These are phyloP conservation scores for Chytriomyces sp. DNA, from an alignment of 192 early-diverging fungal genomes.

Conservation along the genomic window DNA sequence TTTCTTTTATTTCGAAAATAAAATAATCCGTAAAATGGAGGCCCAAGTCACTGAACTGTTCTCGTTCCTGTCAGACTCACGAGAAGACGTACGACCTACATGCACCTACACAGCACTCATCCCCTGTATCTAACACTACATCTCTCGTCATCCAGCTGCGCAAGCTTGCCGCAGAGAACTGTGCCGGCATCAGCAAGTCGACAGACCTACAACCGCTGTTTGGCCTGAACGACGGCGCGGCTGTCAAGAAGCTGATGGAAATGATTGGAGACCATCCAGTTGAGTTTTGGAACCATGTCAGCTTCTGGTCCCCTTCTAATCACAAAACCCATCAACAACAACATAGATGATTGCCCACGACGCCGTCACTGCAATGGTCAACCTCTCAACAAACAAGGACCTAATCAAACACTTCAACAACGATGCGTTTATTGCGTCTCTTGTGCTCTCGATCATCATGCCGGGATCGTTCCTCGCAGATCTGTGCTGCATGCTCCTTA, in stretches of 20 bases:
- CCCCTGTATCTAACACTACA: background rate
- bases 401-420: conserved; percentile 71
- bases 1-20: background rate
- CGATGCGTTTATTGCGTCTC: conserved; percentile 70
- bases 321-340: background rate
- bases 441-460: conserved; percentile 72
- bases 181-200: conserved; percentile 72
- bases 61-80: conserved; percentile 71
- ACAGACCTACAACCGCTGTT: conserved; percentile 67
- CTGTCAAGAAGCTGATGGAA: conserved; percentile 71
- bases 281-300: conserved; percentile 23
- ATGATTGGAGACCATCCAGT: conserved; percentile 73
- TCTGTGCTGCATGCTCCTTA: conserved; percentile 86
- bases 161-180: conserved; percentile 77
- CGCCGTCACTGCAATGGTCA: conserved; percentile 81
- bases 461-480: conserved; percentile 76
- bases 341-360: conserved; percentile 80
- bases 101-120: conserved; percentile 7
- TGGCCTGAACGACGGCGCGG: conserved; percentile 56
- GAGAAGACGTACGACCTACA: conserved; percentile 62
- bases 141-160: conserved; percentile 59
- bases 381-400: conserved; percentile 73
- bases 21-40: conserved; percentile 18
- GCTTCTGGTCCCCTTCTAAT: background rate
- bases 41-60: conserved; percentile 60